phyloP scores from a whole-genome alignment of 148 eudicot genomes.

The Vaccinium vitisidaea region DNA sequence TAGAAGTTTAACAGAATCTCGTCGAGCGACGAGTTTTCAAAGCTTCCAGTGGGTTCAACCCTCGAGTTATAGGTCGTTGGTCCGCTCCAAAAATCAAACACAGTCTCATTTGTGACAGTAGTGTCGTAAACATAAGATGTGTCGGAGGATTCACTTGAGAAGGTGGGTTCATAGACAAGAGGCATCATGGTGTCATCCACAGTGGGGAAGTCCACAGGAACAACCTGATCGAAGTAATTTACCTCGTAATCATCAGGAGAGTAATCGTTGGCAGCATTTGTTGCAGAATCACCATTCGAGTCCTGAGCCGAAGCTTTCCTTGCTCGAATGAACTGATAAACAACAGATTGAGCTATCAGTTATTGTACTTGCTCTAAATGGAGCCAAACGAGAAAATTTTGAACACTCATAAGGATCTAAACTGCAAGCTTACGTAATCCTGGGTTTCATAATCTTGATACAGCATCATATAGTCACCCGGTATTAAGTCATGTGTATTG shows the following conservation, averaged over 20 bases:
- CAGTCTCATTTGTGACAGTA: constrained; percentile 9
- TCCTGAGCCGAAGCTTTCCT: constrained; percentile 52
- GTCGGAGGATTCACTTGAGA: constrained; percentile 17
- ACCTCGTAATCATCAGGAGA: background rate
- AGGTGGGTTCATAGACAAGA: background rate
- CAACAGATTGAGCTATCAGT: background rate
- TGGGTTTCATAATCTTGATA: constrained; percentile 53
- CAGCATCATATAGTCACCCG: constrained; percentile 62
- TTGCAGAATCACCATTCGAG: constrained; percentile 13
- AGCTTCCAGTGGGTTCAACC: constrained; percentile 30
- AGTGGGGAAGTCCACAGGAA: constrained; percentile 15
- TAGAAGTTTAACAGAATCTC: constrained; percentile 41
- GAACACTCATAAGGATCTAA: too few species aligned
- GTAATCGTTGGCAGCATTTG: constrained; percentile 27
- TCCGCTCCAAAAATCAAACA: constrained; percentile 52
- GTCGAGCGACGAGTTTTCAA: constrained; percentile 49
- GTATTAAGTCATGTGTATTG: constrained; percentile 41
- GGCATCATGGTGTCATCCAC: constrained; percentile 23
- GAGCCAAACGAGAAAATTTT: too few species aligned
- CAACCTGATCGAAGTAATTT: constrained; percentile 27
- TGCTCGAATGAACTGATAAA: constrained; percentile 54
- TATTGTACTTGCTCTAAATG: too few species aligned
- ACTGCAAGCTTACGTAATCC: constrained; percentile 44
- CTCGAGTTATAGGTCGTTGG: constrained; percentile 32
- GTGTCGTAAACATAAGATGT: constrained; percentile 35